Evolutionary conservation across 1,139 yeast species (phyloP), one percentile per base, ranked within the genome.

Genomic region (Yamadazyma kanchanaburiensis): DNA sequence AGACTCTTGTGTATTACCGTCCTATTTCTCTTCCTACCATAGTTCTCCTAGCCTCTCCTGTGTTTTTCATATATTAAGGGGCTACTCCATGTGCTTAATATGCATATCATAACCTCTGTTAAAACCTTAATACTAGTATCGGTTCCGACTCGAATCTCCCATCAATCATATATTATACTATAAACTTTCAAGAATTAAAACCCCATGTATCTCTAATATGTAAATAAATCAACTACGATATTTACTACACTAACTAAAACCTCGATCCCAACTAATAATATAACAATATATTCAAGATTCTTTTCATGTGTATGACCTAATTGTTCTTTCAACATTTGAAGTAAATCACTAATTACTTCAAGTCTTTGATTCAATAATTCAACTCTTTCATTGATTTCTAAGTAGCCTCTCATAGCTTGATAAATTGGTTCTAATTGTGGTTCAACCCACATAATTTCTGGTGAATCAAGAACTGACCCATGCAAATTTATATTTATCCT

Each of bases 381-480:
- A 1, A 88, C 97, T 30, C 98, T 67, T 58, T 89, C 97, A 53
- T 88, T 88, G 44, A 91, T 89, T 50, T 89, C 97, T 42, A 89
- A 61, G 53, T 91, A 91, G 0, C 96, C 96, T 51, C 97, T 75
- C 2, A 95, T 86, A 0, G 97, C 96, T 55, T 88, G 96, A 56
- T 91, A 91, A 33, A 89, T 88, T 1, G 98, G 98, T 53, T 91
- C 97, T 37, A 91, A 65, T 49, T 89, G 96, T 1, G 98, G 98
- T 51, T 91, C 97, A 0, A 96, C 80, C 98, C 98, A 91, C 96
- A 91, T 88, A 35, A 91, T 74, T 54, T 91, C 97, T 0, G 98
- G 98, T 2, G 95, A 85, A 53, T 91, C 98, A 40, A 91, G 64
- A 14, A 91, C 94, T 2, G 96, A 87, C 1, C 97, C 97, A 59